Evolutionary conservation across 1,284 basidiomycete species (phyloP), one percentile per base, ranked within the genome.

Genomic region (Irpex lacteus): DNA sequence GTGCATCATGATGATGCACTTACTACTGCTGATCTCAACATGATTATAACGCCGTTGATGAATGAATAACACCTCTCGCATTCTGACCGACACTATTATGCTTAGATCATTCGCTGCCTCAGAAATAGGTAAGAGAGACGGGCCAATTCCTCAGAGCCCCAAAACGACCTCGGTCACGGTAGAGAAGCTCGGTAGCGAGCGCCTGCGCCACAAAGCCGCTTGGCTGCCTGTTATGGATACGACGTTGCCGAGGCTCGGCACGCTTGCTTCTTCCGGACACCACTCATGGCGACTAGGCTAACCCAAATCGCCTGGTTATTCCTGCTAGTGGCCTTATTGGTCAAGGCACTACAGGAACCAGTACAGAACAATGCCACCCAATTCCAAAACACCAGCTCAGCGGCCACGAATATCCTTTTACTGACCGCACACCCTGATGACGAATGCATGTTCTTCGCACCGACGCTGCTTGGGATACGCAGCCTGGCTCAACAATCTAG

Each of bases 351-450:
- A 19, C 59, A 65, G 1, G 53, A 54, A 2, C 62, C 67, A 13
- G 59, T 65, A 5, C 58, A 62, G 21, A 19, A 57, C 13, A 49
- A 67, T 47, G 56, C 65, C 18, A 54, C 56, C 1, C 1, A 50
- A 15, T 49, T 71, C 21, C 40, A 66, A 13, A 7, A 40, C 11
- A 19, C 36, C 19, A 21, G 9, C 40, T 7, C 21, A 3, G 36
- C 54, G 32, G 38, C 36, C 7, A 32, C 59, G 56, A 76, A 77
- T 19, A 65, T 91, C 52, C 80, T 96, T 32, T 72, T 96, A 2
- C 76, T 96, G 55, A 95, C 92, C 0, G 93, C 94, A 8, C 94
- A 96, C 71, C 94, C 94, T 2, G 95, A 97, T 73, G 95, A 97
- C 73, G 95, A 97, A 78, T 88, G 88, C 72, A 87, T 96, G 82